These are phyloP conservation scores for Turnera subulata DNA, from an alignment of 345 rosid genomes.

Conservation along the genomic window DNA sequence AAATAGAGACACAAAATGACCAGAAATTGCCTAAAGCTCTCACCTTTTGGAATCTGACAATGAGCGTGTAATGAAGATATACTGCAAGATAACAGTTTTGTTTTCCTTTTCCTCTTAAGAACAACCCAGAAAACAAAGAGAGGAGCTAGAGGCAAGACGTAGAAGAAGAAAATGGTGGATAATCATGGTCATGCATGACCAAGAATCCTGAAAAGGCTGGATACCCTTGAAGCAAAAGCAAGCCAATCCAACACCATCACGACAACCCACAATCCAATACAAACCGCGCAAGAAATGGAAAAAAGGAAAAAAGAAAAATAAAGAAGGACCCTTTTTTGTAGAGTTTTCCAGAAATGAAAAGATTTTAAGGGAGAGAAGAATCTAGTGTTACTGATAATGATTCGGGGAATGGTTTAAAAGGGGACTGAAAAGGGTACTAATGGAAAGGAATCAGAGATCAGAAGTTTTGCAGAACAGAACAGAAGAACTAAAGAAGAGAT, in stretches of 20 bases:
- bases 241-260: constrained; percentile 16
- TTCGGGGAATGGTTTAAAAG: neutral
- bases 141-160: neutral
- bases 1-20: neutral
- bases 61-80: neutral
- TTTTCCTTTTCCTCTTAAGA: neutral
- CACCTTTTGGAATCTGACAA: constrained; percentile 7
- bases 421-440: neutral
- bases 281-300: neutral
- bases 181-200: constrained; percentile 1
- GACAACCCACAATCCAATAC: constrained; percentile 9
- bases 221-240: constrained; percentile 18
- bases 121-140: neutral
- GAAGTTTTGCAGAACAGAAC: neutral
- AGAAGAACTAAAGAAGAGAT: neutral
- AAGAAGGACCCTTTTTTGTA: neutral
- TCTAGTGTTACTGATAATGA: neutral
- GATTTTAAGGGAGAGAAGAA: neutral
- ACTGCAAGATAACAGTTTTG: neutral
- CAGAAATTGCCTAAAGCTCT: neutral
- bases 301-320: neutral
- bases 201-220: constrained; percentile 9
- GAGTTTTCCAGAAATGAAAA: neutral
- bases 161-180: neutral
- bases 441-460: neutral